Evolutionary conservation across 495 filamentous ascomycete genomes (phyloP).

Genomic region (Corynascus novoguineensis): DNA sequence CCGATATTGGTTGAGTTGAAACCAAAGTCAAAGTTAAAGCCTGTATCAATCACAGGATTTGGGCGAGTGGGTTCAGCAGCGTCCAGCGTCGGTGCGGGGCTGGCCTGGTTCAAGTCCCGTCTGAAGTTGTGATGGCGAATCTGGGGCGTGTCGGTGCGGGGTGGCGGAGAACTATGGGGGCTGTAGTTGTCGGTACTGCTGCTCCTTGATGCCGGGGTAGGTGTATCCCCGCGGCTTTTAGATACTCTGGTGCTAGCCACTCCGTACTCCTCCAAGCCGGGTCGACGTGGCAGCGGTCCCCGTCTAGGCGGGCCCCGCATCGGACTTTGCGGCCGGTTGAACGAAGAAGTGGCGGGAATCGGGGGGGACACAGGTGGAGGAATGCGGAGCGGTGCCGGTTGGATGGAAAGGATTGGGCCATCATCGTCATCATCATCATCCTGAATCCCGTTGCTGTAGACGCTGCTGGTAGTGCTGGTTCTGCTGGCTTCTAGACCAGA

Average conservation of each 20-base stretch:
- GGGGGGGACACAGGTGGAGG: constrained; percentile 5
- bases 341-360: background rate
- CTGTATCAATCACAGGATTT: constrained; percentile 13
- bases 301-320: constrained; percentile 14
- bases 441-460: constrained; percentile 23
- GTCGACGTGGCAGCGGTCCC: constrained; percentile 19
- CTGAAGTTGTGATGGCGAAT: constrained; percentile 16
- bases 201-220: constrained; percentile 12
- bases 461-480: constrained; percentile 24
- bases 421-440: constrained; percentile 20
- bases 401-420: constrained; percentile 23
- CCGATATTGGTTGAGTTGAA: constrained; percentile 6
- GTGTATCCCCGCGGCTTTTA: constrained; percentile 1
- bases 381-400: constrained; percentile 24
- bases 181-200: constrained; percentile 18
- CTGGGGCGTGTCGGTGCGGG: constrained; percentile 23
- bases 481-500: background rate
- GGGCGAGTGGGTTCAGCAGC: background rate
- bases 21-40: constrained; percentile 34
- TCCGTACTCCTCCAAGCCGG: constrained; percentile 28
- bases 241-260: constrained; percentile 11
- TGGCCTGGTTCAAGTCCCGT: constrained; percentile 8
- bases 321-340: constrained; percentile 15
- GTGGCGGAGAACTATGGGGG: constrained; percentile 12
- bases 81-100: constrained; percentile 3